phyloP scores from a whole-genome alignment of 257 asterid species.

The Capsicum chinense region DNA sequence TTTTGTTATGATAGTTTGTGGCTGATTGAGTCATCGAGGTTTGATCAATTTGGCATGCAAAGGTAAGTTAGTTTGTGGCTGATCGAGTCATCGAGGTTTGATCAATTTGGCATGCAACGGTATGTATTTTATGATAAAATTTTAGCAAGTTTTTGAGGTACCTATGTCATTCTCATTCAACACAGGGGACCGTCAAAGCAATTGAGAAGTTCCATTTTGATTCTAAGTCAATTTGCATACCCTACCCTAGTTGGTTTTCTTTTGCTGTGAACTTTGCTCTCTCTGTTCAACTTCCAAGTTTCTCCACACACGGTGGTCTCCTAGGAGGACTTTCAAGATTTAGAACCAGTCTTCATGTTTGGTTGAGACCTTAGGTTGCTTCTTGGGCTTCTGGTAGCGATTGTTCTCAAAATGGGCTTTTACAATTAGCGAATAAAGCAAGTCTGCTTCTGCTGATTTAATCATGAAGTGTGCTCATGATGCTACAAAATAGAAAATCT shows the following conservation, averaged over 20 bases:
- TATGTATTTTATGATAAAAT: not conserved
- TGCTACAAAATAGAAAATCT: slow-evolving; percentile 46
- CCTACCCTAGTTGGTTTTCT: no score
- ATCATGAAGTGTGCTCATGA: slow-evolving; percentile 69
- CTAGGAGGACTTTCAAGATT: slow-evolving; percentile 8
- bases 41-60: slow-evolving; percentile 10
- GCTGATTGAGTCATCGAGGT: slow-evolving; percentile 8
- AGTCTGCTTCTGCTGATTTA: slow-evolving; percentile 80
- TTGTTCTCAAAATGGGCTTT: slow-evolving; percentile 79
- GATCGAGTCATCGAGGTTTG: slow-evolving; percentile 1
- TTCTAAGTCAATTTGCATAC: no score
- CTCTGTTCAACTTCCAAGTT: not conserved
- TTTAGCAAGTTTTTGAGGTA: no score
- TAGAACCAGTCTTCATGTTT: slow-evolving; percentile 65
- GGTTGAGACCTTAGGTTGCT: slow-evolving; percentile 53
- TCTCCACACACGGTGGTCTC: slow-evolving; percentile 1
- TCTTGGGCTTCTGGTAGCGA: slow-evolving; percentile 67
- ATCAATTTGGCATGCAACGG: not conserved
- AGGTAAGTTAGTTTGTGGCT: not conserved
- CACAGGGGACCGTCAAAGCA: no score
- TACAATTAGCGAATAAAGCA: slow-evolving; percentile 66
- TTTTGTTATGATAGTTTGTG: not conserved
- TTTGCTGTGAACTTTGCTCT: no score
- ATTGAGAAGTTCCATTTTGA: no score
- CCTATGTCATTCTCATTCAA: no score